Evolutionary conservation across 176 grass and related monocot species (phyloP).

Genomic region (Paspalum notatum): DNA sequence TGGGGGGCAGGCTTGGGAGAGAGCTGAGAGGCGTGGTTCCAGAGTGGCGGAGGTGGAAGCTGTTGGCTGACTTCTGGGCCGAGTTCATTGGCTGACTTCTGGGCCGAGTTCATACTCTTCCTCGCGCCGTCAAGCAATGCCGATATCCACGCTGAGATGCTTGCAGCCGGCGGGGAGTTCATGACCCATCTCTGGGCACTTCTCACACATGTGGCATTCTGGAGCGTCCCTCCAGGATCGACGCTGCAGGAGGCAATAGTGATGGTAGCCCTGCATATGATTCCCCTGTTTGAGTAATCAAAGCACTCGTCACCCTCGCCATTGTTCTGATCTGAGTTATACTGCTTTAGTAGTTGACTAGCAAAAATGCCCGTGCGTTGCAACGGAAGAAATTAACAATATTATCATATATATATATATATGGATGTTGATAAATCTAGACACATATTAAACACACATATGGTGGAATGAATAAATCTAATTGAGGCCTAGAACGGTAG

Average conservation of each 20-base stretch:
- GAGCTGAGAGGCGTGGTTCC: background rate
- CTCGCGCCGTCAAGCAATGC: background rate
- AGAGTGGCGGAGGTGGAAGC: constrained; percentile 19
- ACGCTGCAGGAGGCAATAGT: background rate
- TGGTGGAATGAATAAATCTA: too few relatives aligned
- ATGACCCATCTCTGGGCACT: constrained; percentile 39
- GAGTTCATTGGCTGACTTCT: constrained; percentile 35
- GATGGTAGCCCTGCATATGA: background rate
- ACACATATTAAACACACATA: too few relatives aligned
- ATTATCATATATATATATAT: too few relatives aligned
- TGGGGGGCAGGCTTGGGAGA: constrained; percentile 12
- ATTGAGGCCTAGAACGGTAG: too few relatives aligned
- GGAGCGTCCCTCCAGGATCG: background rate
- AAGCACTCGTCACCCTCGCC: too few relatives aligned
- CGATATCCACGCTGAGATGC: constrained; percentile 1
- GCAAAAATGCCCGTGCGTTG: too few relatives aligned
- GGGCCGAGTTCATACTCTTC: constrained; percentile 26
- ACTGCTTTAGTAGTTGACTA: too few relatives aligned
- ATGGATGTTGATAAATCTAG: too few relatives aligned
- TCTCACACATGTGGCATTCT: constrained; percentile 40
- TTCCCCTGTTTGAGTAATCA: constrained; percentile 10
- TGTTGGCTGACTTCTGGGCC: too few relatives aligned
- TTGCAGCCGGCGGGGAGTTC: constrained; percentile 23
- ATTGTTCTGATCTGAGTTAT: too few relatives aligned
- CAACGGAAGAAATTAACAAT: too few relatives aligned